Percentiles rank a stretch among this genome's conserved stretches.
Evolutionary conservation across 768 basidiomycete genomes (phyloP).

Genomic region (Lactarius tabidus): DNA sequence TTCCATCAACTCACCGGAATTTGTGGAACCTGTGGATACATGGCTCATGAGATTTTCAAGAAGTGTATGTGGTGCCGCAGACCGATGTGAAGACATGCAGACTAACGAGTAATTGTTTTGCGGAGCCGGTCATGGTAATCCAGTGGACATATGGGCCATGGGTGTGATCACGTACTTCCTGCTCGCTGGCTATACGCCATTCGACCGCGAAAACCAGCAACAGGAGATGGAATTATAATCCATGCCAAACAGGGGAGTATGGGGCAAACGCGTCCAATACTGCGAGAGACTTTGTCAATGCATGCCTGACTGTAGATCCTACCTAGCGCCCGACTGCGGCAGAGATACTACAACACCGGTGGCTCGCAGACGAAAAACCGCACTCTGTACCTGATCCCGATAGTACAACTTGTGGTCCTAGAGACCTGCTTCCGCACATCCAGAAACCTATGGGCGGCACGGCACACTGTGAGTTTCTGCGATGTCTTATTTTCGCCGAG

Average conservation of each 20-base stretch:
- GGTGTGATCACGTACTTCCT: slow-evolving; percentile 98
- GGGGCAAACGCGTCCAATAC: slow-evolving; percentile 82
- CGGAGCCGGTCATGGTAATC: slow-evolving; percentile 85
- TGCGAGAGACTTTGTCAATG: slow-evolving; percentile 76
- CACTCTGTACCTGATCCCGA: slow-evolving; percentile 67
- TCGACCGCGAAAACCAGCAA: slow-evolving; percentile 84
- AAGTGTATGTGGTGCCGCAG: slow-evolving; percentile 53
- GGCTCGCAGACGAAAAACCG: slow-evolving; percentile 67
- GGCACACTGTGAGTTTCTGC: slow-evolving; percentile 25
- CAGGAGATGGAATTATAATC: slow-evolving; percentile 78
- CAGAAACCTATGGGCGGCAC: slow-evolving; percentile 90
- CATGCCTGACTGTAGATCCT: slow-evolving; percentile 86
- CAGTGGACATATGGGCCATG: slow-evolving; percentile 97
- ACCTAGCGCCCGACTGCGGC: slow-evolving; percentile 71
- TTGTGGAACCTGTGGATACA: slow-evolving; percentile 93
- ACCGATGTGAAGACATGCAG: neutral
- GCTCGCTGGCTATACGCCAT: slow-evolving; percentile 92
- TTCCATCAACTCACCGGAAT: slow-evolving; percentile 87
- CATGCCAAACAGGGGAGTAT: slow-evolving; percentile 56
- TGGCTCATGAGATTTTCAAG: slow-evolving; percentile 96
- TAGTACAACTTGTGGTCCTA: slow-evolving; percentile 54
- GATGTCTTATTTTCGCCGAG: neutral
- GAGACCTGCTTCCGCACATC: slow-evolving; percentile 81
- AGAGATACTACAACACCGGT: slow-evolving; percentile 69
- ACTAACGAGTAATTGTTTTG: slow-evolving; percentile 6